phyloP scores from a whole-genome alignment of 1,139 yeast species.

The Nakaseomyces kungkrabaensis region DNA sequence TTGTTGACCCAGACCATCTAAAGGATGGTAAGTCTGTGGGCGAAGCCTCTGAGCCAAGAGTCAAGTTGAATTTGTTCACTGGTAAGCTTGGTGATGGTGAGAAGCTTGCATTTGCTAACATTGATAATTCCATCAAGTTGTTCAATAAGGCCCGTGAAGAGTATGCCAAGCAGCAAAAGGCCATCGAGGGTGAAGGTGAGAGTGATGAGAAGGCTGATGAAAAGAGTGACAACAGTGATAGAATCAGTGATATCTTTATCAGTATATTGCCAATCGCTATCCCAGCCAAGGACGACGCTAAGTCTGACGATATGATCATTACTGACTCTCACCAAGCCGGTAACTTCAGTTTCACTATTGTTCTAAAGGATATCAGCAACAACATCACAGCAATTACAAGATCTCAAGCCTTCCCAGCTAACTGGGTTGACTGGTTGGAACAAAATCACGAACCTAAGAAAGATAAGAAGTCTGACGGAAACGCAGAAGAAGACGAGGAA shows the following conservation, averaged over 20 bases:
- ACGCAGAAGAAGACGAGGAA: slow-evolving; percentile 20
- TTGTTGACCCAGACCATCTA: background rate
- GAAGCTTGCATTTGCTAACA: slow-evolving; percentile 76
- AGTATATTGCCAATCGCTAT: slow-evolving; percentile 56
- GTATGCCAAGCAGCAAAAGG: slow-evolving; percentile 22
- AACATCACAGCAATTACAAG: slow-evolving; percentile 61
- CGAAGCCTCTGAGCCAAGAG: slow-evolving; percentile 21
- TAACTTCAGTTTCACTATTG: slow-evolving; percentile 57
- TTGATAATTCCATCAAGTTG: slow-evolving; percentile 59
- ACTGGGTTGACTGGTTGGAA: slow-evolving; percentile 84
- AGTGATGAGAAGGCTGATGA: slow-evolving; percentile 6
- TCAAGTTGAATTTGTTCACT: slow-evolving; percentile 52
- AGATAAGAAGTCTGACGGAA: slow-evolving; percentile 12
- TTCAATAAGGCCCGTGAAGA: slow-evolving; percentile 32
- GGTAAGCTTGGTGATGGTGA: slow-evolving; percentile 84
- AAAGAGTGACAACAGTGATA: slow-evolving; percentile 10
- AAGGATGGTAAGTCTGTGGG: background rate
- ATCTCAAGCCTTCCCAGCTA: slow-evolving; percentile 82
- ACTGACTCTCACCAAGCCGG: slow-evolving; percentile 34
- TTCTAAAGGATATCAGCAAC: slow-evolving; percentile 70
- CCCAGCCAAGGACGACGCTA: slow-evolving; percentile 24
- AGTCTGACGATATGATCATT: slow-evolving; percentile 29
- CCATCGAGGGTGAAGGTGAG: slow-evolving; percentile 13
- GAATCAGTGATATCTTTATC: slow-evolving; percentile 58
- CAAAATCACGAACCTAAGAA: slow-evolving; percentile 24